A percentile compares a stretch with the other conserved stretches of the same genome.
phyloP scores from a whole-genome alignment of 108 stramenopile genomes.

The Fragilariopsis cylindrus region DNA sequence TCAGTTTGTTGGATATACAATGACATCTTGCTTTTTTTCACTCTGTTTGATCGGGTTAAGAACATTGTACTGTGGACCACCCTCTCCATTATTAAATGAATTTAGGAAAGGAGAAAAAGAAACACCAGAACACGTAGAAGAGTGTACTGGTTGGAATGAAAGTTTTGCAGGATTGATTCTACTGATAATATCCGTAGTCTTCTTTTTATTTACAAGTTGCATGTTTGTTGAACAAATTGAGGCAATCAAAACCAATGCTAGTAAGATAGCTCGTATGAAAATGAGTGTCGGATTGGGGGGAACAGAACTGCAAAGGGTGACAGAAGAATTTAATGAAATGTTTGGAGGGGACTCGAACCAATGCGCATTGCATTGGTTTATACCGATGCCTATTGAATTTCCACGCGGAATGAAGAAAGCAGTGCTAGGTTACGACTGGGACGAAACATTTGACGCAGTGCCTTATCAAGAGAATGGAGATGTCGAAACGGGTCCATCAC shows the following conservation, averaged over 20 bases:
- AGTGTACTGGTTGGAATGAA: constrained; percentile 37
- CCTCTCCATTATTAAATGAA: constrained; percentile 8
- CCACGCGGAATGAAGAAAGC: constrained; percentile 73
- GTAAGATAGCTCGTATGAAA: constrained; percentile 94
- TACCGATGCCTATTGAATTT: constrained; percentile 64
- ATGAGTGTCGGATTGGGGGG: constrained; percentile 75
- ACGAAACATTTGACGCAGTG: constrained; percentile 44
- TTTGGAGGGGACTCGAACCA: constrained; percentile 82
- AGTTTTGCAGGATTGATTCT: constrained; percentile 35
- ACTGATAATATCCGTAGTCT: constrained; percentile 66
- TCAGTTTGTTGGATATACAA: constrained; percentile 93
- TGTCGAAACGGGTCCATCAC: constrained; percentile 7
- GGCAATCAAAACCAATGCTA: constrained; percentile 81
- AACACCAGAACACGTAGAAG: neutral
- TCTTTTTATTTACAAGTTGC: constrained; percentile 93
- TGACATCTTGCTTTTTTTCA: constrained; percentile 68
- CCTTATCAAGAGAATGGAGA: constrained; percentile 47
- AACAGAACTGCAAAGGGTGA: constrained; percentile 57
- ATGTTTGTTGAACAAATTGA: constrained; percentile 95
- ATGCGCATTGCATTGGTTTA: constrained; percentile 77
- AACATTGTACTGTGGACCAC: constrained; percentile 50
- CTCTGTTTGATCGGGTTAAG: constrained; percentile 66
- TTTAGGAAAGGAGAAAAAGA: constrained; percentile 3
- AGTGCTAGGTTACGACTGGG: constrained; percentile 79
- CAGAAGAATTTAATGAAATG: constrained; percentile 91